A percentile compares a stretch with the other conserved stretches of the same genome.
These are phyloP conservation scores for Tubosaeta sp. DNA, from an alignment of 768 basidiomycete species.

Conservation along the genomic window DNA sequence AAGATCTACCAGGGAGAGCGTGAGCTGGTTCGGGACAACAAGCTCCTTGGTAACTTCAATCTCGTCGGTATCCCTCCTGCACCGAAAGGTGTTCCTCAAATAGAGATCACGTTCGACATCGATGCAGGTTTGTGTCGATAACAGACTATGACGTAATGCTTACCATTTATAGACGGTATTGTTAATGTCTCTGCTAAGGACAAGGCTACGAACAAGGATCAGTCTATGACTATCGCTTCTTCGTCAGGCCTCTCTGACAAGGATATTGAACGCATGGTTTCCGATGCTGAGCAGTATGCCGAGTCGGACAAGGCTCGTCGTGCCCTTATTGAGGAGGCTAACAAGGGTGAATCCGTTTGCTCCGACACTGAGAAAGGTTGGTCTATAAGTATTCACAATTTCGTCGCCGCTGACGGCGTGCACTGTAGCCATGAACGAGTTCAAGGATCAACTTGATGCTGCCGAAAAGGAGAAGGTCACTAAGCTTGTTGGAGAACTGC, in stretches of 20 bases:
- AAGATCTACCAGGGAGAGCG: slow-evolving; percentile 99
- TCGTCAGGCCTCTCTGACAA: slow-evolving; percentile 94
- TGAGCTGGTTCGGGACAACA: slow-evolving; percentile 98
- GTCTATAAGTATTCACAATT: slow-evolving; percentile 12
- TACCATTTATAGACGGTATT: slow-evolving; percentile 65
- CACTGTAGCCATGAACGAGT: slow-evolving; percentile 81
- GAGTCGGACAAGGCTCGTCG: slow-evolving; percentile 90
- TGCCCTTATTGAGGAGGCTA: slow-evolving; percentile 89
- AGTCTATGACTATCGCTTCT: slow-evolving; percentile 96
- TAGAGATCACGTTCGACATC: slow-evolving; percentile 92
- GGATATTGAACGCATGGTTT: slow-evolving; percentile 96
- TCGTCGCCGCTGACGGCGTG: slow-evolving; percentile 1
- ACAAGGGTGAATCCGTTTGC: slow-evolving; percentile 93
- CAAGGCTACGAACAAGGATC: slow-evolving; percentile 86
- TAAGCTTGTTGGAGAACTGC: slow-evolving; percentile 80
- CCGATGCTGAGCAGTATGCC: slow-evolving; percentile 90
- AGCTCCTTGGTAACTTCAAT: slow-evolving; percentile 98
- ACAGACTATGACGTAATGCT: background rate
- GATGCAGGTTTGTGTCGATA: slow-evolving; percentile 65
- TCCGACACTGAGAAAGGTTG: slow-evolving; percentile 93
- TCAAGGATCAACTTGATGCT: slow-evolving; percentile 94
- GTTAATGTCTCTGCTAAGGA: slow-evolving; percentile 97
- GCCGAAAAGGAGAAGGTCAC: slow-evolving; percentile 92
- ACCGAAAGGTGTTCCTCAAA: slow-evolving; percentile 72
- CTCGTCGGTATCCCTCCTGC: slow-evolving; percentile 93